Base-by-base conservation (phyloP, 768 basidiomycete species). In the Naganishia vishniacii region DNA sequence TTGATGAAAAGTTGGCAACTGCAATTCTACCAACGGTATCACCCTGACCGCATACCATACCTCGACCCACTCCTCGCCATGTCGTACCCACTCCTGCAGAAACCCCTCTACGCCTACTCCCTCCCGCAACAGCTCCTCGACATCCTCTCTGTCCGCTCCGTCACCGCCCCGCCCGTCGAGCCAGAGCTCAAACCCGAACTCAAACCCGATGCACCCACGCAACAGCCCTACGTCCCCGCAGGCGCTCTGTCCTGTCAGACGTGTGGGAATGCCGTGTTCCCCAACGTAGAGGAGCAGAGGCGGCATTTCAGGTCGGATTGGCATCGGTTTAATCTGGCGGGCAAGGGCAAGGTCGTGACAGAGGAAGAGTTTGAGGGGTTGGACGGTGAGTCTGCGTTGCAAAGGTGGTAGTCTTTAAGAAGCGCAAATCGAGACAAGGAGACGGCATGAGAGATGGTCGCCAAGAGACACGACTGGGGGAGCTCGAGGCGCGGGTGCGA, bases 231-330 rank as follows among this genome's bases (percentile, higher is more conserved):
- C 32, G 53, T 47, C 31, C 32, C 56, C 7, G 63, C 29, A 20
- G 70, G 67, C 8, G 42, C 65, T 5, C 62, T 73, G n/a, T 65
- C 62, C 45, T 79, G 73, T 63, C 72, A 73, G 44, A 70, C 74
- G 26, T 75, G 75, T 63, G 71, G 70, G 2, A 87, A 85, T 4
- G 81, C 83, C 2, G 70, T 78, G 0, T 97, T 98, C 68, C 68
- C 79, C 13, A 85, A 86, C 63, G 82, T 98, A 6, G 84, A 88
- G 34, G 88, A 88, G 64, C 91, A 97, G 70, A 82, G 92, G 56
- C 75, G 79, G 1, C 94, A 98, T 77, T 95, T 89, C 75, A 85
- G 86, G 69, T 89, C 89, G 11, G 94, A 99, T 77, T 98, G 94
- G 95, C 94, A 99, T 81, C 84, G 92, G 64, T 98, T 94, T 79